Base-by-base conservation (phyloP, 2,329 filamentous ascomycete species). In the Fusarium tupiense region DNA sequence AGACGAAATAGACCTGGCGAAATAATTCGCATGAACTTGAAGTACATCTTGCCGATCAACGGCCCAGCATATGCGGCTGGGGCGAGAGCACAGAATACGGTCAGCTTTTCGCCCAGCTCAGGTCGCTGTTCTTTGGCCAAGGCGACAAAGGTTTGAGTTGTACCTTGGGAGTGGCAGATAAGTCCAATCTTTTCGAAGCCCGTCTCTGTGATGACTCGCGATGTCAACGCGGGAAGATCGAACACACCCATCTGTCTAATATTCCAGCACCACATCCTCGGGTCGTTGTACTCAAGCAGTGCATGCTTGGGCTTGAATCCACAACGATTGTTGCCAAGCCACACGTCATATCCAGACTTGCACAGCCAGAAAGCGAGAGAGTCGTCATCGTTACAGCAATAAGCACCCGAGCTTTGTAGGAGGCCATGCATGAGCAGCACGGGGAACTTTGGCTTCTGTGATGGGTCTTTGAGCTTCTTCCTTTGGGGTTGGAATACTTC, bases 261-360 rank as follows among this genome's bases (percentile, higher is more conserved):
- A 75, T 97, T 97, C 96, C 96, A 98, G 46, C 92, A 91, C 96
- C 96, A 98, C 94, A 98, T 97, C 37, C 95, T 90, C 4, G 96
- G 95, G 79, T 98, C 96, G 7, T 85, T 85, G 74, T 93, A 91
- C 5, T 89, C 83, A 44, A 98, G 88, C 29, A 91, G 83, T 6
- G 87, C 89, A 80, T 98, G 96, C 73, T 91, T 89, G 1, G 96
- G 95, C 1, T 89, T 85, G 82, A 96, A 94, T 3, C 95, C 95
- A 79, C 95, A 97, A 26, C 96, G 89, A 80, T 98, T 98, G 83
- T 98, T 97, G 9, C 96, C 96, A 22, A 98, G 87, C 95, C 95
- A 98, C 44, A 98, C 94, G 81, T 98, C 96, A 82, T 94, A 98
- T 3, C 95, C 95, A 0, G 93, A 91, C 83, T 98, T 98, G 82